Evolutionary conservation across 495 filamentous ascomycete genomes (phyloP), one percentile per base, ranked within the genome.

Genomic region (Penicillium parvum): DNA sequence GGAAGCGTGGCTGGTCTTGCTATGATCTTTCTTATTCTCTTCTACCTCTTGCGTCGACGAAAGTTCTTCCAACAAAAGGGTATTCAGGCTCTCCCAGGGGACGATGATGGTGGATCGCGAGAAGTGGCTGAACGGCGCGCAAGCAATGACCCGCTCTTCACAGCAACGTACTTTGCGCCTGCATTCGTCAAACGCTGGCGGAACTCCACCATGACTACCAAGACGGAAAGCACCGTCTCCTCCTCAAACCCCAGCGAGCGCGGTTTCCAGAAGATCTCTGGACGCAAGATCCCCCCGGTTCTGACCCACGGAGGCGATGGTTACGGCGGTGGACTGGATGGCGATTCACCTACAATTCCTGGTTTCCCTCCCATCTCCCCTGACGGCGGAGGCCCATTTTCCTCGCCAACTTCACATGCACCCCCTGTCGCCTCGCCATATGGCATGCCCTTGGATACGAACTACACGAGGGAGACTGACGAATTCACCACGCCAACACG

Each of bases 271-370:
- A 77, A 76, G 47, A 67, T 90, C 4, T 83, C 84, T 5, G 86
- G 86, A 23, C 73, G 79, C 39, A 88, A 88, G 50, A 65, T 90
- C n/a, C 72, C 76, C 4, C 80, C 86, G 11, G 84, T 88, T 4
- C 64, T 88, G 23, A 73, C 77, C 26, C 76, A 76, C 23, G 82
- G 85, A 32, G 82, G 84, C 14, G 81, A 88, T 58, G 84, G 84
- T 3, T 88, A 81, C 53, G 76, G 77, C 44, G 83, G 79, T 38
- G 58, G 62, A 5, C 28, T 65, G 3, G 59, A 54, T 29, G 59
- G 47, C 32, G 40, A 59, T 16, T 49, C 59, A 20, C 40, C 47
- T 27, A 35, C 52, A 27, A 14, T 54, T 42, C 51, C 57, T 12
- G 54, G 53, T 0, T 39, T 58, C 9, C 28, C 48, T 21, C 45